phyloP scores from a whole-genome alignment of 768 basidiomycete species.

The Tulasnella sp. region DNA sequence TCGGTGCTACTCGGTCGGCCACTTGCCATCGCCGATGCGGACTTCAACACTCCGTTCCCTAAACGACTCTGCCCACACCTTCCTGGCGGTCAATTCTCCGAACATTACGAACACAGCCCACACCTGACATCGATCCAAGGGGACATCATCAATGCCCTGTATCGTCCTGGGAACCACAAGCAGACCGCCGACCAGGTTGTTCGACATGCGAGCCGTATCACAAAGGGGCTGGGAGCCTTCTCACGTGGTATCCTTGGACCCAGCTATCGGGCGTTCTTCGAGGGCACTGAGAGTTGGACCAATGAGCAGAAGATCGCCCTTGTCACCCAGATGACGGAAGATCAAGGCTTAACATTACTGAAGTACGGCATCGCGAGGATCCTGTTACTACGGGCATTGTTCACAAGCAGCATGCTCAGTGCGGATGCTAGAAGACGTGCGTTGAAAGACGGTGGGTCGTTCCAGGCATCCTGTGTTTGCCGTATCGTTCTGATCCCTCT shows the following conservation, averaged over 20 bases:
- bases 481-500: not conserved
- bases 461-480: not conserved
- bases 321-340: slow-evolving; percentile 62
- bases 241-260: slow-evolving; percentile 50
- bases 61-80: not conserved
- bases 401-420: slow-evolving; percentile 59
- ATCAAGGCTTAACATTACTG: slow-evolving; percentile 68
- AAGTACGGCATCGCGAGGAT: slow-evolving; percentile 76
- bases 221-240: slow-evolving; percentile 63
- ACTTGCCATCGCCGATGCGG: slow-evolving; percentile 68
- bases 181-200: slow-evolving; percentile 58
- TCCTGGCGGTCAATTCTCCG: slow-evolving; percentile 42
- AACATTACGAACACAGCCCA: slow-evolving; percentile 66
- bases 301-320: slow-evolving; percentile 51
- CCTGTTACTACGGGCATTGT: slow-evolving; percentile 61
- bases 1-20: slow-evolving; percentile 79
- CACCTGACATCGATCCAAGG: slow-evolving; percentile 76
- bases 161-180: slow-evolving; percentile 59
- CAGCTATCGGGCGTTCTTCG: slow-evolving; percentile 59
- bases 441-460: slow-evolving; percentile 55
- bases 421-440: slow-evolving; percentile 57
- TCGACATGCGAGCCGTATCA: slow-evolving; percentile 65
- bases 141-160: slow-evolving; percentile 78
- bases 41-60: slow-evolving; percentile 55
- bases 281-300: slow-evolving; percentile 65